Conservation (phyloP, 106 monocot genomes). For the Dendrobium huoshanense region DNA sequence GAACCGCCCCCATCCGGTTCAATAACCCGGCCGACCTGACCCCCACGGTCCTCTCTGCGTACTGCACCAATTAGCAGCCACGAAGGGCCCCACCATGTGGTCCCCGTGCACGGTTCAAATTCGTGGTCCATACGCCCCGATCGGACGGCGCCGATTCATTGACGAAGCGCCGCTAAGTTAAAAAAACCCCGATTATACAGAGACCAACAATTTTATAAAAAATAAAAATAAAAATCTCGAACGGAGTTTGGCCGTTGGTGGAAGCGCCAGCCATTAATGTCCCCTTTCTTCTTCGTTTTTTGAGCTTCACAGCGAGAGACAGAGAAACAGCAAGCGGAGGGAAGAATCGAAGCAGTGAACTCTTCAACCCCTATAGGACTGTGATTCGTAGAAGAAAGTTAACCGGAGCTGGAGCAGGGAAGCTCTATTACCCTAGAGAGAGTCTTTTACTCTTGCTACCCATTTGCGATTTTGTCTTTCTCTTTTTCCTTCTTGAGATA, state of each 20-base stretch:
- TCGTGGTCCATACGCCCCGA: not conserved
- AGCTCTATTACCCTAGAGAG: not conserved
- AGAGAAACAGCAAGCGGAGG: no score
- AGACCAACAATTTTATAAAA: not conserved
- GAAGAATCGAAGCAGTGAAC: no score
- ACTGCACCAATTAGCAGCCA: not conserved
- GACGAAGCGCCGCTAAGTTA: not conserved
- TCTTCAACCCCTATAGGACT: no score
- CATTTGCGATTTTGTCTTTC: not conserved
- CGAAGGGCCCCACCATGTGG: not conserved
- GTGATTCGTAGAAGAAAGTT: no score
- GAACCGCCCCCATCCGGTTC: not conserved
- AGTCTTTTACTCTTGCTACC: not conserved
- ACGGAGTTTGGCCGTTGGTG: conserved; percentile 5
- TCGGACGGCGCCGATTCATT: not conserved
- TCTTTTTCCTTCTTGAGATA: not conserved
- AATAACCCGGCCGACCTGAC: not conserved
- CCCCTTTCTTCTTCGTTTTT: not conserved
- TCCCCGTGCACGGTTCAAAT: not conserved
- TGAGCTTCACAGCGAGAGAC: not conserved
- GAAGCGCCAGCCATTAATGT: conserved; percentile 15
- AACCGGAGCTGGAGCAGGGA: not conserved
- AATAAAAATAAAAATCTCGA: not conserved
- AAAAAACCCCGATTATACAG: not conserved
- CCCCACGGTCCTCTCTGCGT: not conserved